Evolutionary conservation across 2,329 filamentous ascomycete species (phyloP), one percentile per base, ranked within the genome.

Genomic region (Pestalotiopsis sp.): DNA sequence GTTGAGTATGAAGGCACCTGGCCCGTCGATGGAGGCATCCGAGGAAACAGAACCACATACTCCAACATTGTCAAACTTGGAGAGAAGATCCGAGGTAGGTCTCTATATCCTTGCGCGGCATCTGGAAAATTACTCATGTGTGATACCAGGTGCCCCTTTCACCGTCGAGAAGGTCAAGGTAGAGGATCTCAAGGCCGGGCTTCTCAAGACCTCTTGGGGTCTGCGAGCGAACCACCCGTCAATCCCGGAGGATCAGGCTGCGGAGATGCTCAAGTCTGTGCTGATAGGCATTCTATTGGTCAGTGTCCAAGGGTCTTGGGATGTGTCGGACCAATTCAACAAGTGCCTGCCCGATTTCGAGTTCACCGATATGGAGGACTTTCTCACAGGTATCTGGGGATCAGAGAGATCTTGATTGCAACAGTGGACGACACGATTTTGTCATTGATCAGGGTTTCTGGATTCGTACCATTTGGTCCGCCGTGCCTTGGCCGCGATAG

Each of bases 121-220:
- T 4, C 27, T 5, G 23, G 7, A 36, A 7, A 9, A 60, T 25
- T 65, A 61, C 59, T 76, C 1, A 74, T 63, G 66, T 58, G 3
- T 38, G 4, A 68, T n/a, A 45, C 20, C 57, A 82, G 79, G 79
- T 12, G 61, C 70, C 3, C 68, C 77, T 4, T 84, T 86, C 66
- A 66, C 70, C 0, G 72, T 87, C 11, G 84, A 87, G 4, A 80
- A 79, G n/a, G 76, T 88, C 1, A 80, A 79, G 45, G 66, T 80
- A 0, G 79, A 82, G 64, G 86, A 89, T 72, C 81, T 89, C 4
- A 75, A 83, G 72, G 80, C 76, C 3, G 85, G 84, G 6, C 68
- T 68, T 13, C 71, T 83, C 2, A 79, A 79, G 14, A 76, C 81
- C 0, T 80, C 79, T 3, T 87, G 85, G 85, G 68, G 75, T 23